A percentile compares a stretch with the other conserved stretches of the same genome.
phyloP scores from a whole-genome alignment of 2,329 filamentous ascomycete genomes.

The Clonostachys solani region DNA sequence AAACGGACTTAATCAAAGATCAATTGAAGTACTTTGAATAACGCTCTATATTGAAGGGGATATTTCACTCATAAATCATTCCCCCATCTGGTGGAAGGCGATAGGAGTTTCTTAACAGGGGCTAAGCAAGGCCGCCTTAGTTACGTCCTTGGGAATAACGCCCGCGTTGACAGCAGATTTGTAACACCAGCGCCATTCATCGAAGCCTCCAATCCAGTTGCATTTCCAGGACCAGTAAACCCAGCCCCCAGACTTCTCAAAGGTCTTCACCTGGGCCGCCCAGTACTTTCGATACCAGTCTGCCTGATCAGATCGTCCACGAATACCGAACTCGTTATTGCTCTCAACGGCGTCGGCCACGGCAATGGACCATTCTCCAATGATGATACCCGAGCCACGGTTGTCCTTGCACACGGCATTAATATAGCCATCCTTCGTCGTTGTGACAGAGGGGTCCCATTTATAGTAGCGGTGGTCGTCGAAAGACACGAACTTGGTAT shows the following conservation, averaged over 20 bases:
- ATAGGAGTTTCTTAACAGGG: slow-evolving; percentile 2
- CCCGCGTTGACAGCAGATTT: slow-evolving; percentile 15
- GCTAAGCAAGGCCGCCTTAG: slow-evolving; percentile 7
- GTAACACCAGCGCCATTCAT: slow-evolving; percentile 47
- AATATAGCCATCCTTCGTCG: slow-evolving; percentile 38
- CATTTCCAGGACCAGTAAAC: slow-evolving; percentile 59
- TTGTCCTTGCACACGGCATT: slow-evolving; percentile 41
- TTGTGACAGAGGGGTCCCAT: slow-evolving; percentile 28
- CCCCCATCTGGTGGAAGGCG: no score
- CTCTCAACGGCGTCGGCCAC: slow-evolving; percentile 42
- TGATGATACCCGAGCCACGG: slow-evolving; percentile 39
- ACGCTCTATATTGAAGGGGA: no score
- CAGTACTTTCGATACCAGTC: slow-evolving; percentile 54
- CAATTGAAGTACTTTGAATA: no score
- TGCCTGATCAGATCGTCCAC: slow-evolving; percentile 21
- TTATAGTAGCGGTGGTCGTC: slow-evolving; percentile 59
- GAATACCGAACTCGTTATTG: slow-evolving; percentile 29
- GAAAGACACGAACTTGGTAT: slow-evolving; percentile 40
- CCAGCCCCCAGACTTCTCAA: slow-evolving; percentile 53
- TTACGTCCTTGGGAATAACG: slow-evolving; percentile 16
- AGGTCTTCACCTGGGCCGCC: slow-evolving; percentile 48
- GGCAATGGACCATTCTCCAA: slow-evolving; percentile 55
- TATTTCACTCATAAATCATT: no score
- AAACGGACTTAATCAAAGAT: no score
- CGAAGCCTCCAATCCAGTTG: slow-evolving; percentile 23